Base-by-base conservation (phyloP, 345 rosid species). In the Aegle marmelos region DNA sequence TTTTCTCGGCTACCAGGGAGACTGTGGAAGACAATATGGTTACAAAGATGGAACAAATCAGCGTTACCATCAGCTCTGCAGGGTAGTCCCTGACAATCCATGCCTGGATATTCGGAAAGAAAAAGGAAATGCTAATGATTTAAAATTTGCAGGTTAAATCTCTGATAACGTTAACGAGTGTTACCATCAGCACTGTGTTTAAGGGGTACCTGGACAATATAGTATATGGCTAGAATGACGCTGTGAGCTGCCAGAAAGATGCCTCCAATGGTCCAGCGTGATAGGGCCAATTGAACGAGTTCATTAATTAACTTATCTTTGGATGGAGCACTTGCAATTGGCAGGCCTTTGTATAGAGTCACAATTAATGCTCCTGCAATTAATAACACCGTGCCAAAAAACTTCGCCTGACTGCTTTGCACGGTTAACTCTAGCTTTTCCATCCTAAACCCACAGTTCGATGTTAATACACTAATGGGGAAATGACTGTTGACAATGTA, bases 261-360 rank as follows among this genome's bases (percentile, higher is more conserved):
- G 56, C 82, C 78, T 68, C 78, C 78, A 31, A 68, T 24, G 48
- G 27, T 19, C 82, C 82, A 79, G 41, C 59, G 59, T 68, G 78
- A 73, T 64, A 24, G 54, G 1, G 58, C 16, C 19, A 16, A 69
- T 57, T 24, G 10, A 16, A 58, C 33, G 27, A 73, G 22, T 10
- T 73, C 16, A 31, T 56, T 14, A 9, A 17, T 67, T 39, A 60
- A 58, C 6, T 63, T 24, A 61, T 72, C 28, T 27, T 24, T 7
- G 13, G 77, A 64, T 16, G 72, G 59, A 69, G 22, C 34, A 27
- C 56, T 33, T 36, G 69, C 30, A 5, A 73, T 69, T 2, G 63
- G 81, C 9, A 30, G 61, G n/a, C 84, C 86, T 83, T 83, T 78
- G 77, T 83, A 83, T 7, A 80, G 8, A 17, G 83, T 74, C 67